Base-by-base conservation (phyloP, 768 basidiomycete species). In the Cystobasidium tubakii region DNA sequence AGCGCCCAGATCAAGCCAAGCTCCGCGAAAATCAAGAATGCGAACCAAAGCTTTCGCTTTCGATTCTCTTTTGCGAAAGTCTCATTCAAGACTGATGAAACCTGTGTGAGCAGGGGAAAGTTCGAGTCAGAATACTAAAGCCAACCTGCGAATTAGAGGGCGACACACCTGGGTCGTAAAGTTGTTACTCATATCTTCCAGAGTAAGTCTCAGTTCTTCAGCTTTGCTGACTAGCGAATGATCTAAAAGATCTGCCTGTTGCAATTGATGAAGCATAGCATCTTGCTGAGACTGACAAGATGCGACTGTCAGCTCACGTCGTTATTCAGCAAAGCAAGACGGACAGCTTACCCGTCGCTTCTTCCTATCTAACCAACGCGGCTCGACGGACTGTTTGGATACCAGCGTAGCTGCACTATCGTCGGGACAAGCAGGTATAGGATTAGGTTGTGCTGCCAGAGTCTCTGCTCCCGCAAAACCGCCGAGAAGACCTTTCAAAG, bases 201-300 rank as follows among this genome's bases (percentile, higher is more conserved):
- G 33, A 19, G 50, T 53, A 19, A 15, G n/a, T 21, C 39, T 53
- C 25, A 71, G 27, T 34, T 71, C 69, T 31, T 71, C 69, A 4
- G 54, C 36, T 34, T 53, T 46, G 29, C 36, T 27, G 1, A 19
- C 31, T n/a, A 71, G 54, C 21, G 69, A 57, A 6, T 46, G 50
- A 46, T 71, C 69, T 1, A 71, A n/a, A 9, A 25, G 50, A 27
- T 71, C 69, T 62, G 69, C 69, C 12, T 71, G 19, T n/a, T 34
- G 23, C 50, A 71, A 44, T 17, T 55, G 50, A 29, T 31, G 43
- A 29, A 46, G 27, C 13, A 60, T 60, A 12, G 63, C 63, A 46
- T 65, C 63, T 39, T 71, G 69, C 39, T 71, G 17, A 43, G 53
- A 50, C 66, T 70, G 39, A 39, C n/a, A 39, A 39, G 6, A 36